Conservation (phyloP, 2,329 filamentous ascomycete species). For the Cyphellophora europaea region DNA sequence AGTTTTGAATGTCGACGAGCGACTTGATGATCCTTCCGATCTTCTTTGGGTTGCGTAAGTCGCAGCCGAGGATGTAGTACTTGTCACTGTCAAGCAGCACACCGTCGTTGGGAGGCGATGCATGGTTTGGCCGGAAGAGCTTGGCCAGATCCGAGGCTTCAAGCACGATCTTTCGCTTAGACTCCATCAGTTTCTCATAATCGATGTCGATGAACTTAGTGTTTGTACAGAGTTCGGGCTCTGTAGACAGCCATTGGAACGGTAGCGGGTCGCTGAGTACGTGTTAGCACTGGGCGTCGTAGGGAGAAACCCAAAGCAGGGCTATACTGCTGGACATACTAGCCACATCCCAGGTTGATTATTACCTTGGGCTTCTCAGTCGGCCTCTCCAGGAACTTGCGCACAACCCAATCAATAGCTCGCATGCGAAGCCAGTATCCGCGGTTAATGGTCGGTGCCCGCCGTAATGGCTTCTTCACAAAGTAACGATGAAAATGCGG, state of each 20-base stretch:
- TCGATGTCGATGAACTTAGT: constrained; percentile 19
- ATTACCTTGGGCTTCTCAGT: constrained; percentile 24
- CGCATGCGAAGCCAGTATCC: constrained; percentile 82
- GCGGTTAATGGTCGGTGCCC: constrained; percentile 82
- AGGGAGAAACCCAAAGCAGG: background rate
- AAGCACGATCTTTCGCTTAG: constrained; percentile 17
- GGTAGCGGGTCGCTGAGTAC: constrained; percentile 78
- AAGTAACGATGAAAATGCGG: constrained; percentile 83
- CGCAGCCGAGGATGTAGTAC: constrained; percentile 18
- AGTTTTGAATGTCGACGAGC: constrained; percentile 49
- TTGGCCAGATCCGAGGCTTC: constrained; percentile 17
- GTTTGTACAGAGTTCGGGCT: constrained; percentile 37
- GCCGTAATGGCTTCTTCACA: constrained; percentile 70
- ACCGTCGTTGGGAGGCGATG: constrained; percentile 3
- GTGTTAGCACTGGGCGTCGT: constrained; percentile 5
- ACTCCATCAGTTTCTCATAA: constrained; percentile 18
- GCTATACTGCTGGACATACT: constrained; percentile 16
- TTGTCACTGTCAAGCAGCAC: constrained; percentile 15
- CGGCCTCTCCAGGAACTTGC: constrained; percentile 57
- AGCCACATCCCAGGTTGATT: constrained; percentile 19
- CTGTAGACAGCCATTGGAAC: constrained; percentile 68
- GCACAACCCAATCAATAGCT: constrained; percentile 66
- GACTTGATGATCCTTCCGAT: constrained; percentile 52
- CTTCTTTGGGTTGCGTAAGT: constrained; percentile 52
- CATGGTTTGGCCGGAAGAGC: constrained; percentile 10